These are phyloP conservation scores for Penicillium riverlandense DNA, from an alignment of 495 filamentous ascomycete genomes.

Conservation along the genomic window DNA sequence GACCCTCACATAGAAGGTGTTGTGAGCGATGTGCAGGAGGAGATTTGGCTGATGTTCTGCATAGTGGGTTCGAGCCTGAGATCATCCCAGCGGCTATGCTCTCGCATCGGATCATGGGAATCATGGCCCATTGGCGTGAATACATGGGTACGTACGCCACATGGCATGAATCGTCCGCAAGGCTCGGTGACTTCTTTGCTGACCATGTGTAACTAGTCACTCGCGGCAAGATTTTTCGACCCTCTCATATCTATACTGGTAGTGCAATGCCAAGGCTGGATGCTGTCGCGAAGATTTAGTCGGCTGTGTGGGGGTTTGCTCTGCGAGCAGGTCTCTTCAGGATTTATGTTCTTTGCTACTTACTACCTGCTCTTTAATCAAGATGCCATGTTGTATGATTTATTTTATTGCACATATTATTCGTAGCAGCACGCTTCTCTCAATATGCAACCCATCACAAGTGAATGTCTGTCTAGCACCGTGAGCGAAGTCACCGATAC, in stretches of 20 bases:
- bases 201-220: constrained; percentile 7
- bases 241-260: constrained; percentile 23
- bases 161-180: not conserved
- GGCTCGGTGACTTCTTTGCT: constrained; percentile 8
- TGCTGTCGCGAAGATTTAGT: constrained; percentile 8
- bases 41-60: not conserved
- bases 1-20: too few relatives aligned
- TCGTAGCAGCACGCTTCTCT: too few relatives aligned
- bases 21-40: too few relatives aligned
- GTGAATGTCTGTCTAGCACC: not conserved
- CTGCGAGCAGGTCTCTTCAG: too few relatives aligned
- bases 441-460: not conserved
- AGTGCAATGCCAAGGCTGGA: not conserved
- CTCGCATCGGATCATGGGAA: constrained; percentile 25
- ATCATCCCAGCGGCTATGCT: constrained; percentile 31
- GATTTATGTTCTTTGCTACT: too few relatives aligned
- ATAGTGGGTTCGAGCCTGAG: constrained; percentile 27
- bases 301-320: not conserved
- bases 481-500: constrained; percentile 5
- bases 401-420: too few relatives aligned
- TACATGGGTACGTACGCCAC: constrained; percentile 23
- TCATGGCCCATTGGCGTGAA: constrained; percentile 40
- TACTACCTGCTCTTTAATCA: too few relatives aligned
- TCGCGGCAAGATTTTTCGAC: constrained; percentile 26
- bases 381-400: too few relatives aligned